Evolutionary conservation across 805 yeast genomes (phyloP), one percentile per base, ranked within the genome.

Genomic region (Saccharomycopsis javanensis): DNA sequence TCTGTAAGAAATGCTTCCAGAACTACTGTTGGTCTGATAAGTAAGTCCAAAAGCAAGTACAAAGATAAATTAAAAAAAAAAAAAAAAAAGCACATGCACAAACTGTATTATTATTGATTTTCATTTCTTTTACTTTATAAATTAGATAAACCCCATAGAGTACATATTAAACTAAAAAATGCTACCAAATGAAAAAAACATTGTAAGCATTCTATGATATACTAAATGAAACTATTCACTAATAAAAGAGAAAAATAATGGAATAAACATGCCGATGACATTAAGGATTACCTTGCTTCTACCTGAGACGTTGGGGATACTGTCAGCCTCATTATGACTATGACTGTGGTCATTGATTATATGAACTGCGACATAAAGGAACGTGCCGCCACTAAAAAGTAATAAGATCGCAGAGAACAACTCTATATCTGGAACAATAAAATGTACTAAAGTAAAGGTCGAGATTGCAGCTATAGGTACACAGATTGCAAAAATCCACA

Each of bases 351-450:
- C 48, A 53, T 72, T 69, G 72, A 83, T 74, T 2, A 85, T 79
- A 64, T 86, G 88, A 62, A 81, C 73, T 10, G 88, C 86, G 35
- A 86, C 88, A 63, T 78, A 86, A 27, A 85, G 66, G 64, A 86
- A 86, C 0, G 89, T 82, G 7, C 94, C 94, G 7, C 86, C 88
- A 58, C 85, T 78, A 63, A 84, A 79, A 3, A 84, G 68, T 51
- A 85, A 68, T 52, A 86, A 67, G n/a, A 76, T 65, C 0, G 86
- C 87, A 23, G 83, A 71, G 28, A 71, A 68, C 58, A 68, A 62
- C 28, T 57, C 58, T 3, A 62, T 53, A 7, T 55, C 61, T 64
- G 65, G 58, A 61, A 63, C 33, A 61, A 54, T 13, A 15, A 52
- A 15, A 15, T 53, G 38, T n/a, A 77, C 68, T 16, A 73, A 54